Evolutionary conservation across 257 asterid genomes (phyloP).

Genomic region (Solanum pinnatisectum): DNA sequence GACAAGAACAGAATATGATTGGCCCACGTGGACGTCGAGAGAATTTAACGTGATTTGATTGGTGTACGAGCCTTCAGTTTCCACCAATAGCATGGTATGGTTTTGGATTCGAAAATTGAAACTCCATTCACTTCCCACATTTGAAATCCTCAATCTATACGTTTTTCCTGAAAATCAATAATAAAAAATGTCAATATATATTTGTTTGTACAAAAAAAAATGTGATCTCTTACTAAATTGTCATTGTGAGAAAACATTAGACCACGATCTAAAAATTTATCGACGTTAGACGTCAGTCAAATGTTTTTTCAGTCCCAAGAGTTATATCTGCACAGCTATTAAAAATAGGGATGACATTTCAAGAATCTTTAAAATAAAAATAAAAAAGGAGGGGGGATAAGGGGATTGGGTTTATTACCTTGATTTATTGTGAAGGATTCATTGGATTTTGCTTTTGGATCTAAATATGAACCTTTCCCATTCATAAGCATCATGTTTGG

Average conservation of each 20-base stretch:
- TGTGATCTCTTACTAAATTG: neutral
- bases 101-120: slow-evolving; percentile 51
- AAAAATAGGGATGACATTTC: neutral
- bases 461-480: slow-evolving; percentile 49
- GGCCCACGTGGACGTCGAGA: slow-evolving; percentile 68
- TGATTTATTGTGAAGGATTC: slow-evolving; percentile 35
- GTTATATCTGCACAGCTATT: neutral
- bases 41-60: slow-evolving; percentile 29
- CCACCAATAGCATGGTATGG: slow-evolving; percentile 52
- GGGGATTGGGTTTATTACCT: slow-evolving; percentile 14
- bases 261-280: neutral
- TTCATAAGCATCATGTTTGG: slow-evolving; percentile 49
- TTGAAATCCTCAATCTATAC: slow-evolving; percentile 45
- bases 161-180: slow-evolving; percentile 31
- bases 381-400: neutral
- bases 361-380: neutral
- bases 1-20: slow-evolving; percentile 66
- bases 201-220: no score
- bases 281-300: rapidly evolving
- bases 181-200: neutral
- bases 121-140: slow-evolving; percentile 54
- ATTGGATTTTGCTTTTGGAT: slow-evolving; percentile 14
- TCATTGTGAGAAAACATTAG: neutral
- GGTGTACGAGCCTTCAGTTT: slow-evolving; percentile 63
- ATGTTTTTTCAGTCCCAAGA: neutral